Evolutionary conservation across 768 basidiomycete species (phyloP).

Genomic region (Termitomyces sp.): DNA sequence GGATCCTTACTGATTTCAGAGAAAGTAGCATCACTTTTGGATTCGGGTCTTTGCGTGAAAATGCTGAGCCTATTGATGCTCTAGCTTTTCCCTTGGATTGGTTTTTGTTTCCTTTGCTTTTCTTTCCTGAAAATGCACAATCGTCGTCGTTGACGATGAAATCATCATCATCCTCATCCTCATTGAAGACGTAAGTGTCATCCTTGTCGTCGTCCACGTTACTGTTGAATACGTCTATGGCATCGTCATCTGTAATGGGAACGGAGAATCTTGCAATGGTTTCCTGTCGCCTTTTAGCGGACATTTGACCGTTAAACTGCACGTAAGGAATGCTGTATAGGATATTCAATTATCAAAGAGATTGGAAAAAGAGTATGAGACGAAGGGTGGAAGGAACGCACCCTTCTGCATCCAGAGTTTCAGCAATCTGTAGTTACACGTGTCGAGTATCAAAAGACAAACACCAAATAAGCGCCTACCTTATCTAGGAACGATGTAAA

Average conservation of each 20-base stretch:
- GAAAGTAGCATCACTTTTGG: conserved; percentile 86
- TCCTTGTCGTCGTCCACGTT: conserved; percentile 29
- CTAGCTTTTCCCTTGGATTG: conserved; percentile 35
- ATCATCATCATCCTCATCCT: conserved; percentile 26
- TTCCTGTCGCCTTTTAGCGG: conserved; percentile 75
- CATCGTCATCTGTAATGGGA: conserved; percentile 41
- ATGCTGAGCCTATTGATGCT: conserved; percentile 2
- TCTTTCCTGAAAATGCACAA: conserved; percentile 6
- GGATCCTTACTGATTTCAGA: conserved; percentile 56
- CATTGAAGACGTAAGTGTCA: conserved; percentile 23
- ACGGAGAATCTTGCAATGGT: conserved; percentile 70
- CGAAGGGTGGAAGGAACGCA: conserved; percentile 20
- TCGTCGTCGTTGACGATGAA: conserved; percentile 29
- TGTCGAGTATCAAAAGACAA: neutral
- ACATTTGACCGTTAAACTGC: conserved; percentile 85
- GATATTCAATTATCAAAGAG: neutral
- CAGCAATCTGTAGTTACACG: conserved; percentile 52
- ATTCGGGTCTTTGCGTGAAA: conserved; percentile 27
- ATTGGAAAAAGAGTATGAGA: no score
- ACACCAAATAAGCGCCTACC: conserved; percentile 30
- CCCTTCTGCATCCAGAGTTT: conserved; percentile 65
- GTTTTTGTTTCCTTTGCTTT: conserved; percentile 20
- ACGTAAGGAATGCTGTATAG: conserved; percentile 62
- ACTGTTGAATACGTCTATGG: neutral
- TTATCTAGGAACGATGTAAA: conserved; percentile 85